Evolutionary conservation across 2,329 filamentous ascomycete species (phyloP).

Genomic region (Sporothrix mexicana): DNA sequence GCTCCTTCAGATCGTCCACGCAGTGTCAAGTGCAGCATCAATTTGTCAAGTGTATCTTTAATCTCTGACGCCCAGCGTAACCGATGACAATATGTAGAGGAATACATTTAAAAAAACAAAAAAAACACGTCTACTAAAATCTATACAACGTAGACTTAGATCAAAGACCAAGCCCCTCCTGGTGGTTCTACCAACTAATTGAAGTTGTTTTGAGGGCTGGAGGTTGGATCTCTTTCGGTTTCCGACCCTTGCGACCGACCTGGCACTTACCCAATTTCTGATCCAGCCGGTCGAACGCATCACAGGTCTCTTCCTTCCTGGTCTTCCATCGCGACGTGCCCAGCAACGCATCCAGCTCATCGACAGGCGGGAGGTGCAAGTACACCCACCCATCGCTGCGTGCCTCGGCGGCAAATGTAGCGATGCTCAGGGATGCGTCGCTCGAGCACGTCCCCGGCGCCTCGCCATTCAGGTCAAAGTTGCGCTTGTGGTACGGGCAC

Average conservation of each 20-base stretch:
- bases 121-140: too few relatives aligned
- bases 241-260: slow-evolving; percentile 28
- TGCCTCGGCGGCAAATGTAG: slow-evolving; percentile 79
- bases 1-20: too few relatives aligned
- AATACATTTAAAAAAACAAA: too few relatives aligned
- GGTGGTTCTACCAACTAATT: slow-evolving; percentile 21
- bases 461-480: slow-evolving; percentile 77
- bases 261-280: slow-evolving; percentile 27
- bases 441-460: slow-evolving; percentile 65
- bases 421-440: slow-evolving; percentile 78
- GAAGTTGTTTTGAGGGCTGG: slow-evolving; percentile 12
- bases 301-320: slow-evolving; percentile 66
- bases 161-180: not conserved
- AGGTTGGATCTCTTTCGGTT: slow-evolving; percentile 14
- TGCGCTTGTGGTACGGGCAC: slow-evolving; percentile 88
- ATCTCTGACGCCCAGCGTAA: too few relatives aligned
- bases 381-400: slow-evolving; percentile 77
- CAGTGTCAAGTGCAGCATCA: too few relatives aligned
- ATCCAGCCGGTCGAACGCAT: slow-evolving; percentile 22
- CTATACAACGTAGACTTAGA: too few relatives aligned
- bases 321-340: slow-evolving; percentile 82
- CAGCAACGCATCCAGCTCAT: slow-evolving; percentile 78
- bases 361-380: slow-evolving; percentile 77
- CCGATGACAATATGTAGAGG: too few relatives aligned
- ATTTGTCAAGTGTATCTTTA: too few relatives aligned